Evolutionary conservation across 2,329 filamentous ascomycete species (phyloP), one percentile per base, ranked within the genome.

Genomic region (Monosporascus sp.): DNA sequence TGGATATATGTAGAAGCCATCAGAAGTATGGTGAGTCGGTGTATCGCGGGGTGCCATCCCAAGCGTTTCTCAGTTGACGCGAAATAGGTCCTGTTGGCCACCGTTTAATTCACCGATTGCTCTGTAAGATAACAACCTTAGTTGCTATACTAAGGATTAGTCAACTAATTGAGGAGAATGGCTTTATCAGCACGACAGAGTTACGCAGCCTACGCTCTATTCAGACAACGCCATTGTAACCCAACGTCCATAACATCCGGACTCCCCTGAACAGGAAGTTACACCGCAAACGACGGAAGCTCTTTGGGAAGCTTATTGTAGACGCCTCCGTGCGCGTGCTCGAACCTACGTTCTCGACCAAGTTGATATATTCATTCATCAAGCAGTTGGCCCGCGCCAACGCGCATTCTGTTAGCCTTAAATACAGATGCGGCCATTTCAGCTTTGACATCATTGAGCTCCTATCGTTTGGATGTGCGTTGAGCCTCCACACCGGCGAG

Each of bases 361-460:
- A 37, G 48, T 60, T 2, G 53, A 59, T 6, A 51, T 54, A 17
- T 62, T 59, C 43, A 17, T 62, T 59, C 43, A 40, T 60, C 14
- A 37, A 31, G n/a, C 35, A 37, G 17, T 11, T 56, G 15, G 35
- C 46, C 4, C 28, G 14, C n/a, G 3, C 28, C 4, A 37, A 15
- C 11, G 46, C 14, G 18, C 49, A 44, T n/a, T 49, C 57, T 9
- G 45, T 58, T 14, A 51, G 58, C 35, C 51, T 62, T 22, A 60
- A 45, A 7, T 31, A 50, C 2, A 37, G 47, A 18, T 48, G 46
- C 37, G 51, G 49, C 4, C 51, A 50, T 17, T 37, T 60, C 5
- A 51, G 55, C 1, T 43, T 60, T 14, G 52, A 59, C n/a, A 56
- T 62, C 22, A 48, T 54, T 7, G 55, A 55, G 2, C 52, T 54